Conservation (phyloP, 495 filamentous ascomycete genomes). For the Evernia prunastri region DNA sequence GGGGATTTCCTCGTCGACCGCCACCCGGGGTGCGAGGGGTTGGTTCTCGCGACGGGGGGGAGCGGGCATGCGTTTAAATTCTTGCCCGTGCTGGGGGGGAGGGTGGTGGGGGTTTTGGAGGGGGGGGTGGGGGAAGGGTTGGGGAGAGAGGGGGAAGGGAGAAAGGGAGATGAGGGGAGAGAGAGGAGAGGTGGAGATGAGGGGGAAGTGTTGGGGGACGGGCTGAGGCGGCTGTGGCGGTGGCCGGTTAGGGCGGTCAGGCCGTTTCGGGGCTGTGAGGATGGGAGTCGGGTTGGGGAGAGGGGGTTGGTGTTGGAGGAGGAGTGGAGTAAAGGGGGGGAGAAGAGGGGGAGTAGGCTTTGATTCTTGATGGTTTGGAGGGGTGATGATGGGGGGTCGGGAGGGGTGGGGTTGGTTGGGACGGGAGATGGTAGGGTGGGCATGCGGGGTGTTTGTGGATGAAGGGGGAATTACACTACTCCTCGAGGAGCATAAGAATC, state of each 20-base stretch:
- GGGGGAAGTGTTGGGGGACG: conserved; percentile 46
- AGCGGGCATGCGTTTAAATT: conserved; percentile 89
- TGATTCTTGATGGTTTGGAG: conserved; percentile 7
- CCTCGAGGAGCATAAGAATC: no score
- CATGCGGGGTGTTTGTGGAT: no score
- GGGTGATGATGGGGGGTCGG: no score
- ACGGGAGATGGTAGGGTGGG: no score
- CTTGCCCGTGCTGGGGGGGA: conserved; percentile 74
- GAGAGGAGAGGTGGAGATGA: no score
- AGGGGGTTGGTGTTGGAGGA: conserved; percentile 49
- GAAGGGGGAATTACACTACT: no score
- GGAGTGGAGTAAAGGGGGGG: conserved; percentile 37
- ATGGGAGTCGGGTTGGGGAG: conserved; percentile 53
- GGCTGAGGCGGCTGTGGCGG: conserved; percentile 59
- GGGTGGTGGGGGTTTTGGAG: conserved; percentile 62
- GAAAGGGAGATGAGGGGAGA: no score
- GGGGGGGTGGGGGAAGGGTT: conserved; percentile 52
- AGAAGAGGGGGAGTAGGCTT: conserved; percentile 18
- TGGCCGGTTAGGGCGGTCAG: conserved; percentile 47
- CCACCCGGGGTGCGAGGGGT: conserved; percentile 56
- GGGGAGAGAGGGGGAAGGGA: no score
- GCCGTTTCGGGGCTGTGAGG: conserved; percentile 37
- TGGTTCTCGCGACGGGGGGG: conserved; percentile 80
- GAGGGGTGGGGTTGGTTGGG: no score
- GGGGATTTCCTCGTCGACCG: conserved; percentile 77